Percentiles rank a stretch among this genome's conserved stretches.
phyloP scores from a whole-genome alignment of 2,329 filamentous ascomycete species.

The Ceratocystis harringtonii region DNA sequence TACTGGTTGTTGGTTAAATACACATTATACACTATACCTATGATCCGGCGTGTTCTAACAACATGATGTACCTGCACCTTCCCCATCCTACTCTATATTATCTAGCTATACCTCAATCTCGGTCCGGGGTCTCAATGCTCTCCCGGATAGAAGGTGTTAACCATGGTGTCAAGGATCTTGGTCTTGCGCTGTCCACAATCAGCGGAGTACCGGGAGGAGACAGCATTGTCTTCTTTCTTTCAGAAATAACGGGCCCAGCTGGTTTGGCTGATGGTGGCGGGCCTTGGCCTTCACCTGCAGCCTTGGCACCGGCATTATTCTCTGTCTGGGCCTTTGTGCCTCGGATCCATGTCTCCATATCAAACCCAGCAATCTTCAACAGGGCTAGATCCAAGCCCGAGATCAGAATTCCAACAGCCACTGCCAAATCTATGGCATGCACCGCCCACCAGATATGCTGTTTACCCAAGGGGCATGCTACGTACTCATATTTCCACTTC shows the following conservation, averaged over 20 bases:
- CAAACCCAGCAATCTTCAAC: slow-evolving; percentile 5
- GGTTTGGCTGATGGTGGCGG: not conserved
- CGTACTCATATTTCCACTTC: slow-evolving; percentile 73
- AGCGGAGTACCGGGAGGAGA: not conserved
- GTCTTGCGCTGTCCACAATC: not conserved
- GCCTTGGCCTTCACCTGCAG: not conserved
- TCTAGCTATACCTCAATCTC: slow-evolving; percentile 44
- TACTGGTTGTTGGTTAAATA: not conserved
- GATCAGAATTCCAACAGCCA: not conserved
- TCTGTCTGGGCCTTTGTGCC: not conserved
- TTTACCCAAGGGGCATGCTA: slow-evolving; percentile 60
- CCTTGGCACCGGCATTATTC: not conserved
- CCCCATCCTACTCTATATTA: not conserved
- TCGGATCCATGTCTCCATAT: slow-evolving; percentile 11
- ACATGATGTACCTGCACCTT: not conserved
- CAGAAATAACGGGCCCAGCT: not conserved
- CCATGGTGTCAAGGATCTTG: slow-evolving; percentile 21
- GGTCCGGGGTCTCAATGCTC: slow-evolving; percentile 46
- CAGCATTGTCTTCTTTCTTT: not conserved
- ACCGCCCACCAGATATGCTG: slow-evolving; percentile 81
- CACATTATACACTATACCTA: slow-evolving; percentile 1
- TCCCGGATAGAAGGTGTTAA: slow-evolving; percentile 36
- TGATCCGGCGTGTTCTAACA: not conserved
- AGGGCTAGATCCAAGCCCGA: slow-evolving; percentile 1
- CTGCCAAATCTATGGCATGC: slow-evolving; percentile 9